Conservation (phyloP, 1,284 basidiomycete genomes). For the Waitea zeae region DNA sequence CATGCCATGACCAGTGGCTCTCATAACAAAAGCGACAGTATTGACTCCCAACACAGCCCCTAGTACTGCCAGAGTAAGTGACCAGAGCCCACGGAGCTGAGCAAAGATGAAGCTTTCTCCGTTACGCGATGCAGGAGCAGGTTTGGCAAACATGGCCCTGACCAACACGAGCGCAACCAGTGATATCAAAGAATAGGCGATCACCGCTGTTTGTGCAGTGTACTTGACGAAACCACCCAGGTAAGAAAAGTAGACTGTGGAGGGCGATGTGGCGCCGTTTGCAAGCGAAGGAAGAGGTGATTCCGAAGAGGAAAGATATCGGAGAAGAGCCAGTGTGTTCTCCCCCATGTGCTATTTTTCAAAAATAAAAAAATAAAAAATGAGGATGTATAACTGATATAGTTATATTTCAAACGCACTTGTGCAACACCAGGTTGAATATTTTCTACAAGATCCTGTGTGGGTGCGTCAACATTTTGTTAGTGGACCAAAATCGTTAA, state of each 20-base stretch:
- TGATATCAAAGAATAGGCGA: too few species aligned
- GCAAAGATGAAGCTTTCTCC: constrained; percentile 15
- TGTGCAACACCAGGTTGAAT: constrained; percentile 69
- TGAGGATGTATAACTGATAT: neutral
- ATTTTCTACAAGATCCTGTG: constrained; percentile 61
- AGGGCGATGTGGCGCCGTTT: constrained; percentile 34
- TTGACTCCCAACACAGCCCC: constrained; percentile 56
- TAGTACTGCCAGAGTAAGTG: constrained; percentile 27
- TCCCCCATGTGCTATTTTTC: constrained; percentile 75
- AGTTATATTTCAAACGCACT: constrained; percentile 16
- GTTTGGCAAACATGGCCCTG: constrained; percentile 26
- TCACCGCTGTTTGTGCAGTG: constrained; percentile 51
- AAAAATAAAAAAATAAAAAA: constrained; percentile 2
- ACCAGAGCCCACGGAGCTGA: constrained; percentile 22
- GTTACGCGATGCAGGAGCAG: constrained; percentile 12
- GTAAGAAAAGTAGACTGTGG: constrained; percentile 65
- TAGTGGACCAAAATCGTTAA: neutral
- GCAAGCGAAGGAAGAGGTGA: constrained; percentile 50
- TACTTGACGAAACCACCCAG: constrained; percentile 60
- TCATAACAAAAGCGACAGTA: constrained; percentile 58
- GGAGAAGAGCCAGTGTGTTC: constrained; percentile 74
- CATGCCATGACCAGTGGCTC: too few species aligned
- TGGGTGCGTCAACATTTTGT: constrained; percentile 1
- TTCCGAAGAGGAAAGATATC: constrained; percentile 53
- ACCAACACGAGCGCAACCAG: constrained; percentile 26